phyloP scores from a whole-genome alignment of 129 eudicot species.

The Ambrosia artemisiifolia region DNA sequence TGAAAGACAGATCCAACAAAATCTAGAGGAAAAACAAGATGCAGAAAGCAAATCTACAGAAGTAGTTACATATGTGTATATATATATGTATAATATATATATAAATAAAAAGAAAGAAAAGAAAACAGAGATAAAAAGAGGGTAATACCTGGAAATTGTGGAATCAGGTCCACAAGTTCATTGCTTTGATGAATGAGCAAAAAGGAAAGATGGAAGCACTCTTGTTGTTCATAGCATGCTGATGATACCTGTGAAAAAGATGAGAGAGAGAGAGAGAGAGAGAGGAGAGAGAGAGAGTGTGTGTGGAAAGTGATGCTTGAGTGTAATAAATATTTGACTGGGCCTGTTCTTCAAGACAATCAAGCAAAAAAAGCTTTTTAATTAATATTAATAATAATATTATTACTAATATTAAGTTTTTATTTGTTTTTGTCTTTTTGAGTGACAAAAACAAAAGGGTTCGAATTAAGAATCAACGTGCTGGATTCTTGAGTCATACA shows the following conservation, averaged over 20 bases:
- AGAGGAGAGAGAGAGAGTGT: slow-evolving; percentile 29
- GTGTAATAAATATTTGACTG: slow-evolving; percentile 32
- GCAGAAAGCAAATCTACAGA: slow-evolving; percentile 19
- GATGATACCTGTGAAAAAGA: slow-evolving; percentile 28
- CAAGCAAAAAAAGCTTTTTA: background rate
- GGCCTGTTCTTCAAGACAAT: slow-evolving; percentile 33
- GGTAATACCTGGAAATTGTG: slow-evolving; percentile 38
- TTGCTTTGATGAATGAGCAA: slow-evolving; percentile 31
- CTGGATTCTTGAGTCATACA: slow-evolving; percentile 29
- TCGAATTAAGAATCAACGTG: slow-evolving; percentile 35
- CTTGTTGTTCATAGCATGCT: slow-evolving; percentile 40
- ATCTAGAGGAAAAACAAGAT: slow-evolving; percentile 16
- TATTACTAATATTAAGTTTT: background rate
- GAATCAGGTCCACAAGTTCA: slow-evolving; percentile 28
- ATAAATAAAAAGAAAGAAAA: background rate
- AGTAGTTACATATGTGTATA: background rate
- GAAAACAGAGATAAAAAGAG: slow-evolving; percentile 8
- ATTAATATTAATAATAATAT: background rate
- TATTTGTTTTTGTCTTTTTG: background rate
- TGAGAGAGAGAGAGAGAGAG: slow-evolving; percentile 36
- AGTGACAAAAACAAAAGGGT: slow-evolving; percentile 29
- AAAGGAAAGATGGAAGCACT: slow-evolving; percentile 28
- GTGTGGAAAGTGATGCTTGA: slow-evolving; percentile 22
- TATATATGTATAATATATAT: no score
- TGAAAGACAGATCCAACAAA: slow-evolving; percentile 37